These are phyloP conservation scores for Chlamydomonas sphaeroides DNA, from an alignment of 139 green algal species.

Conservation along the genomic window DNA sequence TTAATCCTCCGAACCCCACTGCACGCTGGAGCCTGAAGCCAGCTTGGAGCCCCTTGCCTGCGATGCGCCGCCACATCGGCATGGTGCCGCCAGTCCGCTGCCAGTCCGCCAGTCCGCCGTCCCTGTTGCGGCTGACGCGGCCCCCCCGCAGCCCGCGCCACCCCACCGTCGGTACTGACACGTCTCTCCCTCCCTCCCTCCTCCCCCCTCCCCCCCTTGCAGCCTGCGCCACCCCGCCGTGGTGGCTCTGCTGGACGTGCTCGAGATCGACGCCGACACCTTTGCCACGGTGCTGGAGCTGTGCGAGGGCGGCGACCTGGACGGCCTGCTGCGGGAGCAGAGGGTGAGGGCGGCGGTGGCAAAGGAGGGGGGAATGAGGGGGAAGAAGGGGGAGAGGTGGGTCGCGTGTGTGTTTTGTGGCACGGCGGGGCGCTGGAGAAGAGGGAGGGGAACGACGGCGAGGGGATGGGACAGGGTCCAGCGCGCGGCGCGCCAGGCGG, in stretches of 20 bases:
- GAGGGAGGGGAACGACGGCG: too few species aligned
- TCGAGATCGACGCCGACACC: conserved; percentile 91
- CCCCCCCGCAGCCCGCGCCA: neutral
- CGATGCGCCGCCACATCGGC: too few species aligned
- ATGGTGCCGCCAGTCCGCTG: too few species aligned
- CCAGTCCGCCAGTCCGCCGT: too few species aligned
- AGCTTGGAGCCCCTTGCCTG: too few species aligned
- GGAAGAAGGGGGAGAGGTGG: neutral
- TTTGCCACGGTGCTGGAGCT: conserved; percentile 96
- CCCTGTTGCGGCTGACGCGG: too few species aligned
- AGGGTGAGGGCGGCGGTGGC: conserved; percentile 36
- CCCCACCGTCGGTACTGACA: neutral
- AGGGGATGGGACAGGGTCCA: too few species aligned
- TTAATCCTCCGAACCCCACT: too few species aligned
- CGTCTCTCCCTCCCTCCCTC: neutral
- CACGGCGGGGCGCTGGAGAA: neutral
- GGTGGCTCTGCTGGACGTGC: conserved; percentile 88
- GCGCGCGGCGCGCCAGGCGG: too few species aligned
- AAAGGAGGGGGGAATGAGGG: neutral
- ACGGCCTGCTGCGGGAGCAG: conserved; percentile 80
- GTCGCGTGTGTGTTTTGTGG: too few species aligned
- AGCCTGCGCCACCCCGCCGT: conserved; percentile 73
- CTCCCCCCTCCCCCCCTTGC: conserved; percentile 29
- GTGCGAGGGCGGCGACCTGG: conserved; percentile 88
- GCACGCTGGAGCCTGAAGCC: too few species aligned